phyloP scores from a whole-genome alignment of 768 basidiomycete species.

The Heimioporus sp. region DNA sequence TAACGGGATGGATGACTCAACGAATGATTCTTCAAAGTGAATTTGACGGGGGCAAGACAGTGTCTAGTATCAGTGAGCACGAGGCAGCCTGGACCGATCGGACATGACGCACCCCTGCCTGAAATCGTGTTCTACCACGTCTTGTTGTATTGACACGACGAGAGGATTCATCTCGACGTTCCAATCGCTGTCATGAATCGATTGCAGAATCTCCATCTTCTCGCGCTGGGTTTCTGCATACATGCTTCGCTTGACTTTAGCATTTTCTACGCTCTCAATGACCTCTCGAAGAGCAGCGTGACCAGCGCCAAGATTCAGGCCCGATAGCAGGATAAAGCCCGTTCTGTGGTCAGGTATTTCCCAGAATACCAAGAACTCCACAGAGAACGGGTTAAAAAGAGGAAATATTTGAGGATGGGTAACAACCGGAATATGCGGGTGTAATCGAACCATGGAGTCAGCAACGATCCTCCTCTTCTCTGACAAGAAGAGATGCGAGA shows the following conservation, averaged over 20 bases:
- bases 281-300: conserved; percentile 64
- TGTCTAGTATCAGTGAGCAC: conserved; percentile 41
- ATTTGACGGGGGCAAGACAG: conserved; percentile 49
- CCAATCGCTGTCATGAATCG: conserved; percentile 70
- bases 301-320: conserved; percentile 61
- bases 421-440: conserved; percentile 56
- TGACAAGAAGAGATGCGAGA: conserved; percentile 47
- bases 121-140: conserved; percentile 63
- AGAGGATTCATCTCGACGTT: conserved; percentile 79
- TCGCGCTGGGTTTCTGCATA: conserved; percentile 88
- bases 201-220: conserved; percentile 61
- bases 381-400: conserved; percentile 66
- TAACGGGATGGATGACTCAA: conserved; percentile 58
- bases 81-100: background rate
- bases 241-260: conserved; percentile 77
- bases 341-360: conserved; percentile 55
- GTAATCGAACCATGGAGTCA: conserved; percentile 35
- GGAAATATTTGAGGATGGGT: conserved; percentile 69
- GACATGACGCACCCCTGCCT: conserved; percentile 54
- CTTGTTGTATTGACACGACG: conserved; percentile 47
- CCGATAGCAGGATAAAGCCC: conserved; percentile 60
- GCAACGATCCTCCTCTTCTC: conserved; percentile 45
- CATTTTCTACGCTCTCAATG: conserved; percentile 56
- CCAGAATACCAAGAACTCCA: conserved; percentile 81
- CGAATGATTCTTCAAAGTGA: conserved; percentile 73